A percentile compares a stretch with the other conserved stretches of the same genome.
These are phyloP conservation scores for Mucor mucedo DNA, from an alignment of 371 early-diverging fungal genomes.

Conservation along the genomic window DNA sequence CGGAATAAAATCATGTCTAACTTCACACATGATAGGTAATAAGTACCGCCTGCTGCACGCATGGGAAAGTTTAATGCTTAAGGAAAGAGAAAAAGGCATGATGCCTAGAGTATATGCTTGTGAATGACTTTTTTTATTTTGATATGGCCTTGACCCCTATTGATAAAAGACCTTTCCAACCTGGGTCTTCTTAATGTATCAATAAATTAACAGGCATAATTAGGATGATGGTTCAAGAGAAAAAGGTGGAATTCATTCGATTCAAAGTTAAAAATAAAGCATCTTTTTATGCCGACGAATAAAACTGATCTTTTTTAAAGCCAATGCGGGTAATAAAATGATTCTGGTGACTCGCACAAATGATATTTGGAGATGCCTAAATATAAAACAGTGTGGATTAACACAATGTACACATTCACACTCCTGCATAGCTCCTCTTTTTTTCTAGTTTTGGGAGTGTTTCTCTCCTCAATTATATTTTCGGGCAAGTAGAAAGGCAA, in stretches of 20 bases:
- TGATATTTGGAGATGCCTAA: background rate
- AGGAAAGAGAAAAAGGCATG: background rate
- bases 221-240: background rate
- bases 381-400: background rate
- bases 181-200: background rate
- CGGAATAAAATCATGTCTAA: background rate
- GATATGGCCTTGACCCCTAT: background rate
- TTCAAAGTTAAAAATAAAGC: background rate
- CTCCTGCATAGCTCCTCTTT: background rate
- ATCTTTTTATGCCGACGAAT: background rate
- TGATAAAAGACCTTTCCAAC: background rate
- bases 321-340: no score
- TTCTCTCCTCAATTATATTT: background rate
- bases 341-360: no score
- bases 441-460: background rate
- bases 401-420: background rate
- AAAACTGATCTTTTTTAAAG: background rate
- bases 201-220: background rate
- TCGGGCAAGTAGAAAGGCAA: constrained; percentile 1
- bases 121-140: background rate
- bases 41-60: no score
- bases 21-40: no score
- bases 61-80: background rate
- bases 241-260: background rate
- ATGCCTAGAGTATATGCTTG: background rate